Conservation (phyloP, 495 filamentous ascomycete genomes). For the Neurospora africana region DNA sequence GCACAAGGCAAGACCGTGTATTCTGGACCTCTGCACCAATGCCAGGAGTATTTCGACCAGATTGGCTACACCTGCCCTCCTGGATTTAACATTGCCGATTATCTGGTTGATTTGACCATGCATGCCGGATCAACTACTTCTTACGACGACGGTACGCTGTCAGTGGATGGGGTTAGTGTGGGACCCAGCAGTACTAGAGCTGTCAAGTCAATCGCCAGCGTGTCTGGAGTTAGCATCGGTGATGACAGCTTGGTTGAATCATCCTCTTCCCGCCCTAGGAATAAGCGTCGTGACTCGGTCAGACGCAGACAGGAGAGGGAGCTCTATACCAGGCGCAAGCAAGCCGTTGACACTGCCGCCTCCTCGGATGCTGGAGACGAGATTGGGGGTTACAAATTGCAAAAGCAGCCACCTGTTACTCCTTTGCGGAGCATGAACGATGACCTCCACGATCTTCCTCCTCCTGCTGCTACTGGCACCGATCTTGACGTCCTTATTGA, state of each 20-base stretch:
- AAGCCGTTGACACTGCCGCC: conserved; percentile 53
- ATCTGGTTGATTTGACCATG: conserved; percentile 95
- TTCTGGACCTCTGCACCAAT: conserved; percentile 79
- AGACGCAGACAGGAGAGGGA: conserved; percentile 77
- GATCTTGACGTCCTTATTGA: conserved; percentile 76
- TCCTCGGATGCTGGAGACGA: conserved; percentile 55
- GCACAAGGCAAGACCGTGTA: conserved; percentile 87
- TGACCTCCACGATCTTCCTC: conserved; percentile 64
- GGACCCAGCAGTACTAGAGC: conserved; percentile 80
- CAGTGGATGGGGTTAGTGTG: conserved; percentile 56
- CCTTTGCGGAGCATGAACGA: conserved; percentile 52
- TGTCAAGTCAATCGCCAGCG: conserved; percentile 83
- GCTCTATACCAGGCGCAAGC: conserved; percentile 76
- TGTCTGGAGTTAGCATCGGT: conserved; percentile 54
- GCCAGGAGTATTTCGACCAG: conserved; percentile 85
- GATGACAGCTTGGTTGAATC: conserved; percentile 36
- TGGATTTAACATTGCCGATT: conserved; percentile 98
- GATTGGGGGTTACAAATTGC: conserved; percentile 49
- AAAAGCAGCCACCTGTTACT: conserved; percentile 49
- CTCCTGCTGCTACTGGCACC: conserved; percentile 52
- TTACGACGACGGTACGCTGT: conserved; percentile 43
- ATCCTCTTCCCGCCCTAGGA: conserved; percentile 47
- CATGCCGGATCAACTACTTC: conserved; percentile 49
- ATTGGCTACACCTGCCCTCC: conserved; percentile 87
- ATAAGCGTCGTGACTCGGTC: conserved; percentile 61